A percentile compares a stretch with the other conserved stretches of the same genome.
phyloP scores from a whole-genome alignment of 768 basidiomycete genomes.

The Pulveroboletus ravenelii region DNA sequence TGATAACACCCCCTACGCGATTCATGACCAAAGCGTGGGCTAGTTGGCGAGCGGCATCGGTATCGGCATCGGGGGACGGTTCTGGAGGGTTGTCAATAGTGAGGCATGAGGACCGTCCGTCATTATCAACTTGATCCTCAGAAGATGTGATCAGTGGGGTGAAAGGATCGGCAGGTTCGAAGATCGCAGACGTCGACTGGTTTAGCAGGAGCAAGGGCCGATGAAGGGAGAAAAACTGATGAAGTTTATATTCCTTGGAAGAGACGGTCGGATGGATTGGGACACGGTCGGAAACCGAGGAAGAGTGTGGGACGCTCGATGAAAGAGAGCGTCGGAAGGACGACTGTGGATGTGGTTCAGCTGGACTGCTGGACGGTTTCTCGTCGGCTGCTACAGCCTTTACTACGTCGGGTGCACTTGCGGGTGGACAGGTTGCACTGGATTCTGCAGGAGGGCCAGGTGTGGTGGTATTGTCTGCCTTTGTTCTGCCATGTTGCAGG shows the following conservation, averaged over 20 bases:
- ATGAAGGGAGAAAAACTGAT: constrained; percentile 82
- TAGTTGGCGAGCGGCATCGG: constrained; percentile 76
- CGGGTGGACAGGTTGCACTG: constrained; percentile 12
- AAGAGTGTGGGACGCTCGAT: constrained; percentile 4
- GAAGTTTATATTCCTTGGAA: constrained; percentile 69
- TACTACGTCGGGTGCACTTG: constrained; percentile 9
- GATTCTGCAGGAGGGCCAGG: constrained; percentile 29
- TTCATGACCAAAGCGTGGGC: constrained; percentile 68
- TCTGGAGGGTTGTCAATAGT: constrained; percentile 43
- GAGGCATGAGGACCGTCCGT: constrained; percentile 22
- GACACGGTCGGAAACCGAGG: constrained; percentile 5
- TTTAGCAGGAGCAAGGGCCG: constrained; percentile 70
- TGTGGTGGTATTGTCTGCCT: constrained; percentile 37
- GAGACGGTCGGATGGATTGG: constrained; percentile 53
- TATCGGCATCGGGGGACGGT: constrained; percentile 64
- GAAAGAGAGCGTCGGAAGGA: constrained; percentile 10
- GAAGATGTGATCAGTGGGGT: constrained; percentile 16
- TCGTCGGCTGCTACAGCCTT: constrained; percentile 25
- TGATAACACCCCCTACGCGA: constrained; percentile 52
- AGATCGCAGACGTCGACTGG: constrained; percentile 55
- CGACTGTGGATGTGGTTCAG: constrained; percentile 18
- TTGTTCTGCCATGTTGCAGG: constrained; percentile 36
- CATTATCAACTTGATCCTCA: constrained; percentile 25
- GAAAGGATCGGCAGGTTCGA: constrained; percentile 31
- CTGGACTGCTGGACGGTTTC: constrained; percentile 22